Base-by-base conservation (phyloP, 2,329 filamentous ascomycete species). In the Diaporthe ilicicola region DNA sequence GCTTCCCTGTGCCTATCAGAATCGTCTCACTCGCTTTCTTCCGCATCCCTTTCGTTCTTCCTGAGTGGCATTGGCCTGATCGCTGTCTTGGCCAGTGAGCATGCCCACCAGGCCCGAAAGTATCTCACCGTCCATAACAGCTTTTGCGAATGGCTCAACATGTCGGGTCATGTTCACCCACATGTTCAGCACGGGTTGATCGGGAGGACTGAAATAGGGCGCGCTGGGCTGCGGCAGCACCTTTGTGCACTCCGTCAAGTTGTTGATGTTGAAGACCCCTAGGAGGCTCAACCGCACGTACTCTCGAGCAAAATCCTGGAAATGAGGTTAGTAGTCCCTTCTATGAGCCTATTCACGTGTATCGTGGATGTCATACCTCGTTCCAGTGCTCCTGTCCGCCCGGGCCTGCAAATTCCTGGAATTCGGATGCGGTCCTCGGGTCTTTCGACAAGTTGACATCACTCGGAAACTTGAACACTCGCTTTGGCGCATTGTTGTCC, bases 211-310 rank as follows among this genome's bases (percentile, higher is more conserved):
- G 59, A 64, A 64, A n/a, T 24, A 64, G 7, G 59, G 59, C n/a
- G 59, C 44, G 24, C 44, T 64, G 4, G 59, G 59, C n/a, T 50
- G 44, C 10, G 62, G 62, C 22, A 85, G 70, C 3, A 84, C 80
- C 46, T 78, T 75, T 0, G 83, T 82, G 75, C 83, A 85, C 64
- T 85, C 83, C n/a, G 80, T 83, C 32, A 85, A 76, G 22, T 80
- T 73, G 55, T 85, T 84, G 74, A 85, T 80, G 65, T 84, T 84
- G 51, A 83, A 81, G 3, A 85, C 82, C 10, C 83, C 84, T 3
- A 85, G 78, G 29, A 85, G 74, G 29, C 81, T 83, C 72, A 85
- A 78, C 17, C 83, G 80, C 27, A 82, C 82, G 72, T 85, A 85
- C 0, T 82, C 83, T 48, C 79, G 77, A 1, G 83, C 80, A 67